Conservation (phyloP, 306 rosid genomes). For the barrel medic (Medicago truncatula) region DNA sequence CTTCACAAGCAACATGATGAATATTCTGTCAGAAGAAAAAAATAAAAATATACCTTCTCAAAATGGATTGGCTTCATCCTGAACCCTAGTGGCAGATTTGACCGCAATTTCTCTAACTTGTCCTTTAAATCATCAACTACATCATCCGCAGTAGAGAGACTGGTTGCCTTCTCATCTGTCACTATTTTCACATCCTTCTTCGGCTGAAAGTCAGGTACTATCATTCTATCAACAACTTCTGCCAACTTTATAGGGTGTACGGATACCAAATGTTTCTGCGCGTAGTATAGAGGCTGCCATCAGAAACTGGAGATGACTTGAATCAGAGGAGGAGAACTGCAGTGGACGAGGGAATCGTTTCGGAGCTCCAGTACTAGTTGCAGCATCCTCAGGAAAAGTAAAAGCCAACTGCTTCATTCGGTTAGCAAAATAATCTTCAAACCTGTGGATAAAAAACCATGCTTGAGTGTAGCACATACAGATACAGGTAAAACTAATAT, state of each 20-base stretch:
- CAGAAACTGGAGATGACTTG: constrained; percentile 73
- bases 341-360: constrained; percentile 91
- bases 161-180: constrained; percentile 92
- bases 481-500: constrained; percentile 3
- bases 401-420: constrained; percentile 90
- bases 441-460: constrained; percentile 56
- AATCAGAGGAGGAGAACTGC: constrained; percentile 78
- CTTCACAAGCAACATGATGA: constrained; percentile 18
- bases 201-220: constrained; percentile 88
- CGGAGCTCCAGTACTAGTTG: constrained; percentile 91
- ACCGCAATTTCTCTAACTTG: constrained; percentile 66
- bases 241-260: constrained; percentile 71
- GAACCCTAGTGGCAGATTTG: constrained; percentile 65
- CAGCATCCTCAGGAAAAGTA: constrained; percentile 96
- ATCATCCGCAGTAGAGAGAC: constrained; percentile 81
- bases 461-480: background rate
- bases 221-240: constrained; percentile 74
- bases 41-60: constrained; percentile 69
- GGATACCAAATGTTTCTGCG: constrained; percentile 92
- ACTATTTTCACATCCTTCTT: constrained; percentile 79
- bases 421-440: constrained; percentile 88
- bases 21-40: background rate
- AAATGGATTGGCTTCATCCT: constrained; percentile 97
- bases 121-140: constrained; percentile 67
- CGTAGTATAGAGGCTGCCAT: constrained; percentile 82